A percentile compares a stretch with the other conserved stretches of the same genome.
These are phyloP conservation scores for Aspergillus taichungensis DNA, from an alignment of 495 filamentous ascomycete genomes.

Conservation along the genomic window DNA sequence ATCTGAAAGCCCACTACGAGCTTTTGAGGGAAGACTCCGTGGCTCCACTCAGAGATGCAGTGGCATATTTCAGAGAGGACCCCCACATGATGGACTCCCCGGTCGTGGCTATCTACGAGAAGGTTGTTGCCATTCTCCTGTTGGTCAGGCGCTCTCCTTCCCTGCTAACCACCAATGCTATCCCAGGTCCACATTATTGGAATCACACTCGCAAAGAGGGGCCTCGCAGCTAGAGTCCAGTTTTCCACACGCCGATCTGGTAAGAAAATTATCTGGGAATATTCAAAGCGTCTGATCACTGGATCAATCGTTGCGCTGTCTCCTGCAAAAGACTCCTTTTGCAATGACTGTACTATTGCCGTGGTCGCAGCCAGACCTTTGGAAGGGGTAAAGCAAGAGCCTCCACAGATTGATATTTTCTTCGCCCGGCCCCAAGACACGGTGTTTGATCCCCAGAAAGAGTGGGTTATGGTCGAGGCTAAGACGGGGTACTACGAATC, in stretches of 20 bases:
- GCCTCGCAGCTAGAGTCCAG: constrained; percentile 56
- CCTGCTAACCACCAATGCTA: background rate
- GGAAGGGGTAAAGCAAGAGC: constrained; percentile 49
- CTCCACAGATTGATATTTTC: constrained; percentile 68
- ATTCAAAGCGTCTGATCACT: constrained; percentile 61
- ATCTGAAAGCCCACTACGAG: constrained; percentile 55
- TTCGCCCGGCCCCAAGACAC: constrained; percentile 53
- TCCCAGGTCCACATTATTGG: constrained; percentile 56
- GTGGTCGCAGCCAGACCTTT: constrained; percentile 64
- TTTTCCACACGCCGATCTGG: constrained; percentile 61
- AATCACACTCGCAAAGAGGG: constrained; percentile 51
- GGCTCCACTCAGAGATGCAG: constrained; percentile 49
- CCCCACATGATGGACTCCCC: constrained; percentile 45
- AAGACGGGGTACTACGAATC: constrained; percentile 67
- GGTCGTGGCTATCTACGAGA: constrained; percentile 61
- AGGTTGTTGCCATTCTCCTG: constrained; percentile 22
- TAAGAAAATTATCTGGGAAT: constrained; percentile 67
- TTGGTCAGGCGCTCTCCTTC: constrained; percentile 14
- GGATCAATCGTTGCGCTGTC: constrained; percentile 67
- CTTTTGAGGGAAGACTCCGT: constrained; percentile 58
- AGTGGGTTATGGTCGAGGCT: constrained; percentile 74
- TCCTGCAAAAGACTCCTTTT: constrained; percentile 54
- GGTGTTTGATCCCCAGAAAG: constrained; percentile 58
- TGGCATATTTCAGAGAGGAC: constrained; percentile 36
- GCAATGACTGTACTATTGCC: constrained; percentile 58